phyloP scores from a whole-genome alignment of 768 basidiomycete genomes.

The Glaciozyma antarctica region DNA sequence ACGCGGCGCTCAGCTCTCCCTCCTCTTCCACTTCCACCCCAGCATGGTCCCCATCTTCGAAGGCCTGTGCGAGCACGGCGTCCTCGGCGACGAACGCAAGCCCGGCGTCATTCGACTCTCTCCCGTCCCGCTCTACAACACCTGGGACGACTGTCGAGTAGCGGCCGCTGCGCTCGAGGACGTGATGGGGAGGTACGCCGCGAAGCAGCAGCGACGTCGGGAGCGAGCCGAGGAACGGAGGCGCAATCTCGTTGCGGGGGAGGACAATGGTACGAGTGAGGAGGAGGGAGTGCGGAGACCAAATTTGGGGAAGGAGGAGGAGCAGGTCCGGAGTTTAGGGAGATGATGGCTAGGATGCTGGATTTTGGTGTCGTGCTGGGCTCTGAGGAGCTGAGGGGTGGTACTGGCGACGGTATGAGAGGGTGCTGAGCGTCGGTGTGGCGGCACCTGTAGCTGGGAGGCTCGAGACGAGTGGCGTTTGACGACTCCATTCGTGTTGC shows the following conservation, averaged over 20 bases:
- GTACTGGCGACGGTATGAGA: too few species aligned
- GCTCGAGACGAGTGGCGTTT: too few species aligned
- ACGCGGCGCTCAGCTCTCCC: slow-evolving; percentile 79
- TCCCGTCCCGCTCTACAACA: slow-evolving; percentile 79
- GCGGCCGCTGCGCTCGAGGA: slow-evolving; percentile 48
- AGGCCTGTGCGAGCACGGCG: slow-evolving; percentile 56
- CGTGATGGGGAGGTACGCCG: slow-evolving; percentile 7
- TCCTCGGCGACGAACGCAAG: slow-evolving; percentile 82
- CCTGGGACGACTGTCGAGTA: slow-evolving; percentile 61
- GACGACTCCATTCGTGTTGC: too few species aligned
- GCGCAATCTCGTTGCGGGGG: not conserved
- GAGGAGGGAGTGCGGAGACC: not conserved
- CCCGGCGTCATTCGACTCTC: slow-evolving; percentile 87
- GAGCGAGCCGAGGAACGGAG: not conserved
- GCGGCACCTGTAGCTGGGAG: too few species aligned
- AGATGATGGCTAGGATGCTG: not conserved
- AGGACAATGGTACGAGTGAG: not conserved
- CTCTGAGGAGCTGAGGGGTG: too few species aligned
- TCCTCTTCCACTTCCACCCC: slow-evolving; percentile 61
- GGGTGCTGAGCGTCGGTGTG: too few species aligned
- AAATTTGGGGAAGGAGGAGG: not conserved
- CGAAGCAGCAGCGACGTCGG: not conserved
- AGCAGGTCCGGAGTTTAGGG: not conserved
- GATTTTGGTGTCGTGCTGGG: not conserved
- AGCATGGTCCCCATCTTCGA: slow-evolving; percentile 64